These are phyloP conservation scores for Gnetum montanum DNA, from an alignment of 75 land plant genomes.

Conservation along the genomic window DNA sequence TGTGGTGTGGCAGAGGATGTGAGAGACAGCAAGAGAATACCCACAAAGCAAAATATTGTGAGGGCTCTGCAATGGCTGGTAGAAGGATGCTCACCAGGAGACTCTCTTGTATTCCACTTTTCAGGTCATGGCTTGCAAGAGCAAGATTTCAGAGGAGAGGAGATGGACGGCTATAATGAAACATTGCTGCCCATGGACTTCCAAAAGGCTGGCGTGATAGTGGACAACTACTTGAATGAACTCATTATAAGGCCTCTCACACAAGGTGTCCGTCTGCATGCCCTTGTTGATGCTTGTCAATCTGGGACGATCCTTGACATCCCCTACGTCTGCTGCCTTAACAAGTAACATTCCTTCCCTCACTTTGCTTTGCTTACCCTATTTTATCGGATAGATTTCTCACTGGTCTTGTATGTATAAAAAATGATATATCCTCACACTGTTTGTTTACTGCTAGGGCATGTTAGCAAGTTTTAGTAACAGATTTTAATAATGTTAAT, in stretches of 20 bases:
- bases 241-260: conserved; percentile 35
- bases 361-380: too few relatives aligned
- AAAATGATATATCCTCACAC: too few relatives aligned
- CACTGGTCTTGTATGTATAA: not conserved
- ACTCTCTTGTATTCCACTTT: conserved; percentile 57
- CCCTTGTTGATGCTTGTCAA: conserved; percentile 63
- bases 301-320: conserved; percentile 68
- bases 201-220: conserved; percentile 29
- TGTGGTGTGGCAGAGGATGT: conserved; percentile 28
- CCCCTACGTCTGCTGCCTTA: conserved; percentile 13
- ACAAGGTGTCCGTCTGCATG: conserved; percentile 47
- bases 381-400: not conserved
- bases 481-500: too few relatives aligned
- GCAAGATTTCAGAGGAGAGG: conserved; percentile 21
- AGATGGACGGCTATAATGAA: conserved; percentile 53
- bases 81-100: conserved; percentile 31
- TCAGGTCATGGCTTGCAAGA: conserved; percentile 58
- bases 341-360: too few relatives aligned
- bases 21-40: conserved; percentile 7
- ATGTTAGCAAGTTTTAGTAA: too few relatives aligned
- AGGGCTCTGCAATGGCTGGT: conserved; percentile 48
- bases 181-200: conserved; percentile 49
- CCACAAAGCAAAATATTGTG: conserved; percentile 44
- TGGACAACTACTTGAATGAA: conserved; percentile 36
- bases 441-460: too few relatives aligned